Percentiles rank a stretch among this genome's conserved stretches.
Evolutionary conservation across 2,329 filamentous ascomycete species (phyloP).

Genomic region (Curvularia sp.): DNA sequence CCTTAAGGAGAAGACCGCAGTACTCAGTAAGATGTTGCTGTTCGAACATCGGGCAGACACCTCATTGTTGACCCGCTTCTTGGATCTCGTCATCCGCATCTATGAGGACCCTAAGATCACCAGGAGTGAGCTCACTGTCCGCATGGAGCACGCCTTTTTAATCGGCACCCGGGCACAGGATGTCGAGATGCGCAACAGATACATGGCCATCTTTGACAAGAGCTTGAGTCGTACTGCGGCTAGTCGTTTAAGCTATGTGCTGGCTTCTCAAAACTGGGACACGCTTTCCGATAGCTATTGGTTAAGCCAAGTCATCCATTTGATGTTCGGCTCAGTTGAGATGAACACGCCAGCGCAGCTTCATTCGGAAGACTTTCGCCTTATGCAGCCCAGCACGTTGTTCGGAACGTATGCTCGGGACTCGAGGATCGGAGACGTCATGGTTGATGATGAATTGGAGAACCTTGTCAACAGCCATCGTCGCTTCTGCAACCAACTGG

Average conservation of each 20-base stretch:
- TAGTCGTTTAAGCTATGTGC: conserved; percentile 85
- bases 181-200: conserved; percentile 95
- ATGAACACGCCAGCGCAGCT: conserved; percentile 80
- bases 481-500: conserved; percentile 82
- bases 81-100: conserved; percentile 95
- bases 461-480: conserved; percentile 77
- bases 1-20: conserved; percentile 97
- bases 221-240: conserved; percentile 92
- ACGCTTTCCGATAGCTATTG: conserved; percentile 94
- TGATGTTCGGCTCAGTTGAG: conserved; percentile 90
- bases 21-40: conserved; percentile 97
- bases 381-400: conserved; percentile 75
- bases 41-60: conserved; percentile 87
- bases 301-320: conserved; percentile 92
- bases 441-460: conserved; percentile 84
- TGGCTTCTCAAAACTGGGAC: conserved; percentile 96
- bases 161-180: conserved; percentile 93
- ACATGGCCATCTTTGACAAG: conserved; percentile 95
- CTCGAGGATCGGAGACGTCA: conserved; percentile 65
- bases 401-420: conserved; percentile 79
- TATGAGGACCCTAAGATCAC: conserved; percentile 98
- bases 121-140: conserved; percentile 91
- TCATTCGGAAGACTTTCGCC: conserved; percentile 82
- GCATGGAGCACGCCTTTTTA: conserved; percentile 97
- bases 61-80: conserved; percentile 87